phyloP scores from a whole-genome alignment of 140 eudicot genomes.

The Stevia rebaudiana region DNA sequence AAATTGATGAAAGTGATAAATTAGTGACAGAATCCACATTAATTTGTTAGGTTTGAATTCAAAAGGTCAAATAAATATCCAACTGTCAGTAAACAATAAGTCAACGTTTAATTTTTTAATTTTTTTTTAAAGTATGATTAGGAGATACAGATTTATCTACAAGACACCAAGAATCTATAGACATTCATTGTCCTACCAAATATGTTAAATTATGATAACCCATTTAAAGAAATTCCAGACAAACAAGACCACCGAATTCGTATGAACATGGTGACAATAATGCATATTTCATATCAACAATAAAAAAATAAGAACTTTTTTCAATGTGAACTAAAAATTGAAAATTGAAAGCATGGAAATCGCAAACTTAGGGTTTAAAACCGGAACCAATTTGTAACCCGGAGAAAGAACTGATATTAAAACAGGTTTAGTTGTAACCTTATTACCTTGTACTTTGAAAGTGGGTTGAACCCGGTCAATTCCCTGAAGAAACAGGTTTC shows the following conservation, averaged over 20 bases:
- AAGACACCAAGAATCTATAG: constrained; percentile 10
- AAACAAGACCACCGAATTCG: constrained; percentile 17
- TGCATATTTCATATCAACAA: constrained; percentile 10
- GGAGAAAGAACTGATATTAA: too few relatives aligned
- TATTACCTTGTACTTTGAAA: too few relatives aligned
- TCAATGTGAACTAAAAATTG: neutral
- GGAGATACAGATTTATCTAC: neutral
- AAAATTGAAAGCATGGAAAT: too few relatives aligned
- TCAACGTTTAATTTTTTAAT: constrained; percentile 24
- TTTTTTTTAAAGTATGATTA: neutral
- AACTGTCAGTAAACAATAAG: constrained; percentile 16
- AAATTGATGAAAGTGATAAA: neutral
- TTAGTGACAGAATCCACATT: neutral
- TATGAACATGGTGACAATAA: constrained; percentile 30
- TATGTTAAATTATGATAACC: constrained; percentile 12
- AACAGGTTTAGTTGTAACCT: too few relatives aligned
- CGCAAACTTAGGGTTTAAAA: too few relatives aligned
- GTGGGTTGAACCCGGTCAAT: too few relatives aligned
- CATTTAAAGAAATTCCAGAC: constrained; percentile 15
- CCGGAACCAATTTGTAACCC: too few relatives aligned
- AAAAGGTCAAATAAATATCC: constrained; percentile 20
- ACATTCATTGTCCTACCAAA: constrained; percentile 15
- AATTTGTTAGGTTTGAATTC: neutral
- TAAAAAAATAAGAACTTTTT: neutral
- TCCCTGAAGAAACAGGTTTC: too few relatives aligned